Evolutionary conservation across 352 stramenopile genomes (phyloP), one percentile per base, ranked within the genome.

Genomic region (Pythium aphanidermatum): DNA sequence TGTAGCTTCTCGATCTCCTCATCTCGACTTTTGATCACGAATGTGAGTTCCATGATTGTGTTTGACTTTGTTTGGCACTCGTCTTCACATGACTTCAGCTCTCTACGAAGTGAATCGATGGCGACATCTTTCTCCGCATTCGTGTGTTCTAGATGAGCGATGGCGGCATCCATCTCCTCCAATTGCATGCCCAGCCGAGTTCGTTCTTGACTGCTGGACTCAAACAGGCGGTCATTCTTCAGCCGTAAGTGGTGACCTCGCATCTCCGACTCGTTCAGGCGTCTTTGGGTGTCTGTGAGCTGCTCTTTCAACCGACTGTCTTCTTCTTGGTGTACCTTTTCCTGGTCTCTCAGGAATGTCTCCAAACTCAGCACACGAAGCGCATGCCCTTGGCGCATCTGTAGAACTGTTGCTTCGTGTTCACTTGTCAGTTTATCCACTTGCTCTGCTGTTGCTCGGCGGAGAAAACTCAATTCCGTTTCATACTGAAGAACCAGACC

Each of bases 1-100:
- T 65, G 63, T 14, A 86, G 51, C 37, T 73, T 76, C 21, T 83
- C 66, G 45, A 86, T 63, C 50, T 88, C 76, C 13, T 83, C 73
- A 28, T 88, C 76, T 1, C 73, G 73, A 38, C 73, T 84, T 46
- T 86, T 77, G 46, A 88, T 67, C 25, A 86, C 69, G 47, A 83
- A 83, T n/a, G 70, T 83, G n/a, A 88, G 61, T 55, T 85, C 71
- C 17, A 86, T 41, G 23, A 88, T 76, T 14, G 68, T 84, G 21
- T 65, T 78, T 4, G 62, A 67, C 42, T 87, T 85, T 17, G 66
- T 50, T 23, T 74, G 60, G 7, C 63, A 54, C 3, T 77, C 73
- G 21, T 85, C 75, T 13, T 57, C 41, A 1, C 57, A 58, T 5
- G 46, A 31, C 23, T 59, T 63, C 0, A 84, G 41, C 24, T 70